phyloP scores from a whole-genome alignment of 2,329 filamentous ascomycete species.

The Talaromyces sp. region DNA sequence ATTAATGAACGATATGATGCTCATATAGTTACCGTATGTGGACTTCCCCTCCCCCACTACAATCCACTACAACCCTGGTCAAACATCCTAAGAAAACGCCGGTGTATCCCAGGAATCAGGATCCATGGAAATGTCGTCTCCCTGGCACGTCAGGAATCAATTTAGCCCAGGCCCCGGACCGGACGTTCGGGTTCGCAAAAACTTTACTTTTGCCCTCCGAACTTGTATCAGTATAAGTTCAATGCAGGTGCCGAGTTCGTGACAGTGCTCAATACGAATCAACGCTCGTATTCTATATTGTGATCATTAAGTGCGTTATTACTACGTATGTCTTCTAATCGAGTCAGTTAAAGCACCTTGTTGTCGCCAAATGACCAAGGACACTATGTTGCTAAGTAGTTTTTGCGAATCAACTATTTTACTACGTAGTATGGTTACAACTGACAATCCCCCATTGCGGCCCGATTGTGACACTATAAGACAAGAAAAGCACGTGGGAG shows the following conservation, averaged over 20 bases:
- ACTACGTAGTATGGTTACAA: constrained; percentile 10
- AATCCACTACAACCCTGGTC: neutral
- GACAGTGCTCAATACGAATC: neutral
- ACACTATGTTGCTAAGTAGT: neutral
- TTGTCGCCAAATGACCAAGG: neutral
- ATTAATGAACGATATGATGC: neutral
- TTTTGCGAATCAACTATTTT: neutral
- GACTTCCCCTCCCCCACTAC: constrained; percentile 2
- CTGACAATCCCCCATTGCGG: neutral
- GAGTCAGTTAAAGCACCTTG: constrained; percentile 1
- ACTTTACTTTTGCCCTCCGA: neutral
- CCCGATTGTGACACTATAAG: constrained; percentile 3
- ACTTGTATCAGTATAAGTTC: neutral
- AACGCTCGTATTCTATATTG: neutral
- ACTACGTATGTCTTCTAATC: neutral
- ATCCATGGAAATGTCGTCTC: neutral
- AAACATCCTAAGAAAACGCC: neutral
- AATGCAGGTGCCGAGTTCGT: neutral
- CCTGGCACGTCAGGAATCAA: neutral
- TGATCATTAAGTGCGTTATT: neutral
- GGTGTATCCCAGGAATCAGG: neutral
- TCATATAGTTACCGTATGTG: neutral
- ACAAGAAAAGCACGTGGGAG: constrained; percentile 4
- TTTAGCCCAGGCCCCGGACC: constrained; percentile 3
- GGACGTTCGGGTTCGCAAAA: neutral